These are phyloP conservation scores for Stephanodiscus minutulus DNA, from an alignment of 108 stramenopile species.

Conservation along the genomic window DNA sequence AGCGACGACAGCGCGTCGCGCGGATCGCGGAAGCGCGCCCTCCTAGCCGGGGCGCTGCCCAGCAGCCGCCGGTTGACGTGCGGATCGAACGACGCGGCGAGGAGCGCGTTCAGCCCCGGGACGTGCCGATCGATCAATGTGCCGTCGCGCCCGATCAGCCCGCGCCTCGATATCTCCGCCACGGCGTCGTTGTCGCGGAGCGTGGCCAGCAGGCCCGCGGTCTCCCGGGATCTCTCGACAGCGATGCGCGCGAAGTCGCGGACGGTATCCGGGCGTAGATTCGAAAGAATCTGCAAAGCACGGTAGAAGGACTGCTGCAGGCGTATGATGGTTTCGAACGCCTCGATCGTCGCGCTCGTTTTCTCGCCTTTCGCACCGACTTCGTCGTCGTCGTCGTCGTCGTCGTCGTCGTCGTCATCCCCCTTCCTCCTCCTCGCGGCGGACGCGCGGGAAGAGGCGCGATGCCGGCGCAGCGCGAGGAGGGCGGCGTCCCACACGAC, in stretches of 20 bases:
- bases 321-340: slow-evolving; percentile 25
- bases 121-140: slow-evolving; percentile 10
- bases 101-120: slow-evolving; percentile 3
- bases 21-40: slow-evolving; percentile 46
- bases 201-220: slow-evolving; percentile 11
- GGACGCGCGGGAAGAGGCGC: background rate
- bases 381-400: background rate
- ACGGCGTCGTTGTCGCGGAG: slow-evolving; percentile 8
- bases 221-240: slow-evolving; percentile 19
- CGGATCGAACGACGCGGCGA: slow-evolving; percentile 66
- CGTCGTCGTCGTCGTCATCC: too few species aligned
- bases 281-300: slow-evolving; percentile 18
- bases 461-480: background rate
- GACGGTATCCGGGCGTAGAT: slow-evolving; percentile 26
- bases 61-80: slow-evolving; percentile 70
- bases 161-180: background rate
- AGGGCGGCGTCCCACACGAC: slow-evolving; percentile 21
- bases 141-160: slow-evolving; percentile 24
- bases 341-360: slow-evolving; percentile 1
- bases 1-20: slow-evolving; percentile 47
- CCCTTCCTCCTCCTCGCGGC: too few species aligned
- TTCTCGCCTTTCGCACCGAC: background rate
- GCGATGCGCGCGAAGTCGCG: slow-evolving; percentile 10
- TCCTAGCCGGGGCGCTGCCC: slow-evolving; percentile 79
- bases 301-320: slow-evolving; percentile 23